Evolutionary conservation across 495 filamentous ascomycete genomes (phyloP).

Genomic region (Cairneyella variabilis): DNA sequence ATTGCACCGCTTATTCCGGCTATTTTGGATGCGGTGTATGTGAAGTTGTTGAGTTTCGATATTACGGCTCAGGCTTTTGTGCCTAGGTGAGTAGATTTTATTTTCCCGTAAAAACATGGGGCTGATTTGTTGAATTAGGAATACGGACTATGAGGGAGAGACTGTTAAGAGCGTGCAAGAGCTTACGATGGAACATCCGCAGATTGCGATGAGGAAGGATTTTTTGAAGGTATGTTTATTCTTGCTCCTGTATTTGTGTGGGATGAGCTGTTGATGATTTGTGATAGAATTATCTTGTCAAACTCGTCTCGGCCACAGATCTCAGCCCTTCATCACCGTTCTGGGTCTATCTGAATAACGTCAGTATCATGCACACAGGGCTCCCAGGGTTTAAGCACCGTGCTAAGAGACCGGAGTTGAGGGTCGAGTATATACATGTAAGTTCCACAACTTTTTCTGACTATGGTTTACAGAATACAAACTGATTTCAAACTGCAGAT

Average conservation of each 20-base stretch:
- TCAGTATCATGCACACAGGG: slow-evolving; percentile 38
- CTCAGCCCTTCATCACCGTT: slow-evolving; percentile 14
- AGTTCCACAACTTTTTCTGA: no score
- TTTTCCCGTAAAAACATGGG: no score
- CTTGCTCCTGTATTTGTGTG: neutral
- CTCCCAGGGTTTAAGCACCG: slow-evolving; percentile 35
- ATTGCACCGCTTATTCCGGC: slow-evolving; percentile 32
- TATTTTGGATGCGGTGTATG: slow-evolving; percentile 35
- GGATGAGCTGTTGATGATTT: neutral
- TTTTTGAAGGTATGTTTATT: slow-evolving; percentile 29
- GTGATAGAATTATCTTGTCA: slow-evolving; percentile 25
- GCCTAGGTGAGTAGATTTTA: no score
- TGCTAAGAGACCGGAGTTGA: slow-evolving; percentile 29
- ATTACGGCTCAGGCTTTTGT: slow-evolving; percentile 38
- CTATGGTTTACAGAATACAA: no score
- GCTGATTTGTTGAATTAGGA: no score
- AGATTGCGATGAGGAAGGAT: slow-evolving; percentile 35
- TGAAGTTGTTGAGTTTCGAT: slow-evolving; percentile 35
- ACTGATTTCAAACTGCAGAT: no score
- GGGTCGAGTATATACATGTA: slow-evolving; percentile 36
- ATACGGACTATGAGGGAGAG: slow-evolving; percentile 32
- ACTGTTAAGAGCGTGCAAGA: slow-evolving; percentile 23
- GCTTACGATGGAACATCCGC: slow-evolving; percentile 33
- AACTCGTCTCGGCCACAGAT: slow-evolving; percentile 22
- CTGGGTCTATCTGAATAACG: slow-evolving; percentile 38